These are phyloP conservation scores for Aspergillus terreus DNA, from an alignment of 2,329 filamentous ascomycete genomes.

Conservation along the genomic window DNA sequence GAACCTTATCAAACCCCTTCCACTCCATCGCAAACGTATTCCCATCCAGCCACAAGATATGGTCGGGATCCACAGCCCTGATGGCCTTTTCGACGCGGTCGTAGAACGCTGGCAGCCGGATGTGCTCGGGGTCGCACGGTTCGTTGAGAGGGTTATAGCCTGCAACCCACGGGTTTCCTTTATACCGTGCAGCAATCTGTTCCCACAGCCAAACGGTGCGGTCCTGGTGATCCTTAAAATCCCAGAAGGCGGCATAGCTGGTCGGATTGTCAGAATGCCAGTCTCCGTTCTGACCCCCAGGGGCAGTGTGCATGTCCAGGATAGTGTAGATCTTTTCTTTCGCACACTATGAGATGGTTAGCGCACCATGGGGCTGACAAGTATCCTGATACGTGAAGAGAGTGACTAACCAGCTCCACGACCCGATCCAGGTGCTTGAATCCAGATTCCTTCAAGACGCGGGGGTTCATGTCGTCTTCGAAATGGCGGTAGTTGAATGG, in stretches of 20 bases:
- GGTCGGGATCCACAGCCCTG: constrained; percentile 43
- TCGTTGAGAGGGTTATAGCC: constrained; percentile 54
- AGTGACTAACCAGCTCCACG: constrained; percentile 35
- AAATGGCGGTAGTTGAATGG: constrained; percentile 60
- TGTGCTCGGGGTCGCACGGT: constrained; percentile 47
- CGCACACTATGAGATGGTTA: constrained; percentile 32
- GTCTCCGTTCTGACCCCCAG: constrained; percentile 49
- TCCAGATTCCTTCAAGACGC: constrained; percentile 42
- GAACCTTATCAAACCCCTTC: constrained; percentile 39
- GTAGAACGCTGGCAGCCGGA: constrained; percentile 46
- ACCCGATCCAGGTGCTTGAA: constrained; percentile 49
- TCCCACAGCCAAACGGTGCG: constrained; percentile 49
- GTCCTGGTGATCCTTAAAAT: constrained; percentile 50
- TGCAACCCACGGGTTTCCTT: constrained; percentile 46
- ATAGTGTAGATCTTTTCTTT: constrained; percentile 49
- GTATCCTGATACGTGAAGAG: too few species aligned
- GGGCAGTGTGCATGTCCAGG: constrained; percentile 48
- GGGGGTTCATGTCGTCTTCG: constrained; percentile 47
- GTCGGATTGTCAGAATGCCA: constrained; percentile 50
- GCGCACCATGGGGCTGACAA: neutral
- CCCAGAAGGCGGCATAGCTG: constrained; percentile 48
- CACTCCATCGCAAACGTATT: constrained; percentile 47
- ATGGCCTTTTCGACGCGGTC: constrained; percentile 46
- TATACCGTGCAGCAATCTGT: constrained; percentile 45
- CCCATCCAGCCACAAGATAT: constrained; percentile 46